Conservation (phyloP, 1,139 yeast species). For the Suhomyces atakaporum region DNA sequence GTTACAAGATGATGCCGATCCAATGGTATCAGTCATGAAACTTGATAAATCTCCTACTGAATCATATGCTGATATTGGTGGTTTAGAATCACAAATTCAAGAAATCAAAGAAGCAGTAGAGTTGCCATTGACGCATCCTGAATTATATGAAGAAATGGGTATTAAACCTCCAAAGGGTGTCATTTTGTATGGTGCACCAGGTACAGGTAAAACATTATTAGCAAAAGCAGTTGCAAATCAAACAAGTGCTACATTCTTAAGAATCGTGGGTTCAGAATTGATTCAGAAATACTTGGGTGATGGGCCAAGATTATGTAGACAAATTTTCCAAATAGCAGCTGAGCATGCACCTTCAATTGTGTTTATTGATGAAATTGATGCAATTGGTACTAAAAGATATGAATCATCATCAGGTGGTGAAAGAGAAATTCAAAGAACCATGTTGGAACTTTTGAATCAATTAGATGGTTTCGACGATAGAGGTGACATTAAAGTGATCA, state of each 20-base stretch:
- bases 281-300: slow-evolving; percentile 97
- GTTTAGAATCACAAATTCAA: slow-evolving; percentile 92
- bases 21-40: slow-evolving; percentile 97
- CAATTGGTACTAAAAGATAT: slow-evolving; percentile 96
- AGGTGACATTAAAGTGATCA: slow-evolving; percentile 96
- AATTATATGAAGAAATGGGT: slow-evolving; percentile 98
- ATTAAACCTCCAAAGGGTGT: slow-evolving; percentile 99
- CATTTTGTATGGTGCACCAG: slow-evolving; percentile 97
- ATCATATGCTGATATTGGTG: slow-evolving; percentile 97
- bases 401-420: slow-evolving; percentile 97
- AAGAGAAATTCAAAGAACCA: slow-evolving; percentile 96
- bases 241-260: slow-evolving; percentile 91
- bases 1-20: slow-evolving; percentile 94
- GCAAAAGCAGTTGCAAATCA: slow-evolving; percentile 99
- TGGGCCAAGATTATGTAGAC: slow-evolving; percentile 94
- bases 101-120: slow-evolving; percentile 98
- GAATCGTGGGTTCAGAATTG: slow-evolving; percentile 96
- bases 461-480: slow-evolving; percentile 98
- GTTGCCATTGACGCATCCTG: slow-evolving; percentile 96
- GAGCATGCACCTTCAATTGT: slow-evolving; percentile 98
- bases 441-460: slow-evolving; percentile 95
- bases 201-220: slow-evolving; percentile 95
- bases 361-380: slow-evolving; percentile 98
- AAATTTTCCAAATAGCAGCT: slow-evolving; percentile 93
- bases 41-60: slow-evolving; percentile 97